Percentiles rank a stretch among this genome's conserved stretches.
phyloP scores from a whole-genome alignment of 2,329 filamentous ascomycete species.

The Cercospora nicotianae region DNA sequence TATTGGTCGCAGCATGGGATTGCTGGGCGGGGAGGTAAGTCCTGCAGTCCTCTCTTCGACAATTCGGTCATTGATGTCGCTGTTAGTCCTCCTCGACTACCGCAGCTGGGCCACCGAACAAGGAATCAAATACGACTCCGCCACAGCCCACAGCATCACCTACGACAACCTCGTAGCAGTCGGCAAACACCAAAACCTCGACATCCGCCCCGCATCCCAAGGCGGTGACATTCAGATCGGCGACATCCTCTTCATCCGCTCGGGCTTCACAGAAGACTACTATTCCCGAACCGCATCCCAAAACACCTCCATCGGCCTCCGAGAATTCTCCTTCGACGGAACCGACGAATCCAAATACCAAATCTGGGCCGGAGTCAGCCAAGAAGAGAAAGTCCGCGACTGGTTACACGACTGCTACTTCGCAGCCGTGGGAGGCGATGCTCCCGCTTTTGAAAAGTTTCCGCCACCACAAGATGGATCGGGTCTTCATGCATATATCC shows the following conservation, averaged over 20 bases:
- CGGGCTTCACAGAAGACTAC: constrained; percentile 62
- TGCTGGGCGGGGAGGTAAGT: constrained; percentile 42
- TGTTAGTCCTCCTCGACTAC: constrained; percentile 46
- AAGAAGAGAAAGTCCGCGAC: constrained; percentile 57
- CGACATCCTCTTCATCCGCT: constrained; percentile 66
- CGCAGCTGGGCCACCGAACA: constrained; percentile 44
- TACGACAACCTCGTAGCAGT: constrained; percentile 56
- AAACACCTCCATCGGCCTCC: constrained; percentile 39
- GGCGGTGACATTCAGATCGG: constrained; percentile 59
- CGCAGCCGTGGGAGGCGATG: constrained; percentile 64
- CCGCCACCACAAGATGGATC: constrained; percentile 45
- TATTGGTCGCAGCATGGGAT: constrained; percentile 50
- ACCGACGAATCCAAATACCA: constrained; percentile 41
- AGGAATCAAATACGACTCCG: constrained; percentile 46
- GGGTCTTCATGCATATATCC: constrained; percentile 50
- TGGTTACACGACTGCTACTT: constrained; percentile 73
- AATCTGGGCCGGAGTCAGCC: constrained; percentile 52
- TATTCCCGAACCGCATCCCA: constrained; percentile 42
- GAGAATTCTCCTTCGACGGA: constrained; percentile 47
- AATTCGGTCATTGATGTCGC: neutral
- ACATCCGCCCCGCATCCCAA: constrained; percentile 57
- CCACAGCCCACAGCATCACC: constrained; percentile 45
- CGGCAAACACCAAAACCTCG: constrained; percentile 60
- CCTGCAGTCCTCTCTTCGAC: too few relatives aligned
- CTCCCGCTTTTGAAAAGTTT: constrained; percentile 63